These are phyloP conservation scores for Xerocomus nothofagi DNA, from an alignment of 1,284 basidiomycete genomes.

Conservation along the genomic window DNA sequence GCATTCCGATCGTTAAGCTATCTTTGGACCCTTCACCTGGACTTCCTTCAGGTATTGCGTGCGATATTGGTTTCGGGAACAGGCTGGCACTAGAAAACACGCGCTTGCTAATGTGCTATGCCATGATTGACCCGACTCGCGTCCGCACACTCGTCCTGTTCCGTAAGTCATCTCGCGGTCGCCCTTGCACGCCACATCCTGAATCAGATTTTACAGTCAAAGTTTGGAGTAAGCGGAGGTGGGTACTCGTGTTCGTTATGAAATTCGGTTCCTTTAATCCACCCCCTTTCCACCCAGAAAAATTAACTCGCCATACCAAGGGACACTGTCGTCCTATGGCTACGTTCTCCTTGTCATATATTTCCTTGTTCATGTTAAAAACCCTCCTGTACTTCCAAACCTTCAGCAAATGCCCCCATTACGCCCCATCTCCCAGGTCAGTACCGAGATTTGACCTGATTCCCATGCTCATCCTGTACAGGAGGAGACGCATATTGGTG, in stretches of 20 bases:
- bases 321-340: slow-evolving; percentile 95
- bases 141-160: slow-evolving; percentile 95
- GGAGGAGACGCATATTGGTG: slow-evolving; percentile 86
- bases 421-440: slow-evolving; percentile 73
- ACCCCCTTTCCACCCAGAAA: slow-evolving; percentile 54
- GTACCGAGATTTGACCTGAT: slow-evolving; percentile 6
- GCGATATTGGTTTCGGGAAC: slow-evolving; percentile 99
- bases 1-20: slow-evolving; percentile 98
- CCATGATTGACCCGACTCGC: slow-evolving; percentile 93
- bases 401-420: slow-evolving; percentile 87
- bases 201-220: slow-evolving; percentile 64
- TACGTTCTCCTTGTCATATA: slow-evolving; percentile 98
- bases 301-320: slow-evolving; percentile 98
- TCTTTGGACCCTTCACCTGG: slow-evolving; percentile 89
- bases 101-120: slow-evolving; percentile 93
- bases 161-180: slow-evolving; percentile 56
- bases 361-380: slow-evolving; percentile 96
- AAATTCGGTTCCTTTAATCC: background rate
- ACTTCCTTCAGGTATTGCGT: slow-evolving; percentile 88
- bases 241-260: slow-evolving; percentile 19
- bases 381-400: slow-evolving; percentile 90
- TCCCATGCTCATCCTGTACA: slow-evolving; percentile 35
- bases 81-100: slow-evolving; percentile 97
- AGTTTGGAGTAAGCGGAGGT: slow-evolving; percentile 97
- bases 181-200: slow-evolving; percentile 10